Base-by-base conservation (phyloP, 2,329 filamentous ascomycete species). In the Thermomyces lanuginosus region DNA sequence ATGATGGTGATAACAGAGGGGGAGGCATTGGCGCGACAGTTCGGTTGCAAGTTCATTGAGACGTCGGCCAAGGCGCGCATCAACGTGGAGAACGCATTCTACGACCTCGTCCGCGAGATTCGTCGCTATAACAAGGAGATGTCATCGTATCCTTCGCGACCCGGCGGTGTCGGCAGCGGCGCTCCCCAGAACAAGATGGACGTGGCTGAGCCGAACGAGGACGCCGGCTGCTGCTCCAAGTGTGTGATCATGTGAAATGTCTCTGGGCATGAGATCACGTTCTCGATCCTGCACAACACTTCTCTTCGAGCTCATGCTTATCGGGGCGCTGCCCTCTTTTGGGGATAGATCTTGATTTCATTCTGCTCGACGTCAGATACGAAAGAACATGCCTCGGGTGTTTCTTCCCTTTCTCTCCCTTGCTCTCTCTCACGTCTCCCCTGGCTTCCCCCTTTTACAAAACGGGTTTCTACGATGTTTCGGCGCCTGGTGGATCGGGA, bases 21-120 rank as follows among this genome's bases (percentile, higher is more conserved):
- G 45, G 77, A 89, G 59, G 69, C 74, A 33, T 64, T 95, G 41
- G 86, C 84, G 37, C 71, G 70, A 43, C 74, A 76, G 38, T 95
- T 98, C 56, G 76, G 75, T 50, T 98, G 89, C 76, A 91, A 89
- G 53, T 98, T 95, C 63, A 92, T 95, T 61, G 89, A 98, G 65
- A 95, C 89, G 8, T 98, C 89, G 21, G 89, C 89, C 41, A 98
- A 95, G 63, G 92, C 84, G 36, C 77, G 86, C 53, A 91, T 89
- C 64, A 93, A 95, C 51, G 89, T 98, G 46, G 89, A 98, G 59
- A 84, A 91, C 60, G 83, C 86, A 29, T 98, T 98, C 62, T 95
- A 86, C 68, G 84, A 95, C 52, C 84, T 95, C 43, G 89, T 98
- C 32, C 78, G 89, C 52, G 89, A 95, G 55, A 98, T 98, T 49